Evolutionary conservation across 2,329 filamentous ascomycete genomes (phyloP).

Genomic region (Xylaria sp.): DNA sequence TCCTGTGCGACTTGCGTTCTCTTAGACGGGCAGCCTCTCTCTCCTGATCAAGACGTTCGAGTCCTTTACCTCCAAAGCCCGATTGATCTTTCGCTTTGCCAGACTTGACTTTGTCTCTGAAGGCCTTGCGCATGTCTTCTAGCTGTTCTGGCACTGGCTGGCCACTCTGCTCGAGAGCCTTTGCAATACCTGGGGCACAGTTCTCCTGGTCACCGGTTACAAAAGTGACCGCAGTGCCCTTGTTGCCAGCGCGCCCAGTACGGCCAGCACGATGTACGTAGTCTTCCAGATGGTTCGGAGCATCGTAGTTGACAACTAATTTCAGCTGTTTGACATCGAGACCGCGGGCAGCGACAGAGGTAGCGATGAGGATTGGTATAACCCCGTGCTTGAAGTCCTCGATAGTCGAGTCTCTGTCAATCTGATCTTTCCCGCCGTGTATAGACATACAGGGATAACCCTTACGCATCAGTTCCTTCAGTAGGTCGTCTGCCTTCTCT

Average conservation of each 20-base stretch:
- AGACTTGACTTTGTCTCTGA: constrained; percentile 87
- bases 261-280: constrained; percentile 94
- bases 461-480: constrained; percentile 78
- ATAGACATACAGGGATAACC: constrained; percentile 92
- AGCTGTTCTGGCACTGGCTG: constrained; percentile 76
- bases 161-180: constrained; percentile 89
- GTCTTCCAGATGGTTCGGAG: constrained; percentile 91
- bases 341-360: constrained; percentile 91
- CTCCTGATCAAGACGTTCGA: constrained; percentile 89
- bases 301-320: constrained; percentile 93
- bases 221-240: constrained; percentile 92
- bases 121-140: constrained; percentile 68
- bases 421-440: constrained; percentile 90
- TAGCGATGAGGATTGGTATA: constrained; percentile 88
- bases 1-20: constrained; percentile 87
- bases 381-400: constrained; percentile 91
- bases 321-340: constrained; percentile 96
- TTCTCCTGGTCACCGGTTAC: constrained; percentile 90
- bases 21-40: constrained; percentile 84
- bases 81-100: constrained; percentile 88
- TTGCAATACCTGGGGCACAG: constrained; percentile 84
- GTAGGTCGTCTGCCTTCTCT: constrained; percentile 80
- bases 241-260: constrained; percentile 92
- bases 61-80: constrained; percentile 92
- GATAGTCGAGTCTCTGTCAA: constrained; percentile 90